These are phyloP conservation scores for Trypanosoma rangeli DNA, from an alignment of 208 protist species.

Conservation along the genomic window DNA sequence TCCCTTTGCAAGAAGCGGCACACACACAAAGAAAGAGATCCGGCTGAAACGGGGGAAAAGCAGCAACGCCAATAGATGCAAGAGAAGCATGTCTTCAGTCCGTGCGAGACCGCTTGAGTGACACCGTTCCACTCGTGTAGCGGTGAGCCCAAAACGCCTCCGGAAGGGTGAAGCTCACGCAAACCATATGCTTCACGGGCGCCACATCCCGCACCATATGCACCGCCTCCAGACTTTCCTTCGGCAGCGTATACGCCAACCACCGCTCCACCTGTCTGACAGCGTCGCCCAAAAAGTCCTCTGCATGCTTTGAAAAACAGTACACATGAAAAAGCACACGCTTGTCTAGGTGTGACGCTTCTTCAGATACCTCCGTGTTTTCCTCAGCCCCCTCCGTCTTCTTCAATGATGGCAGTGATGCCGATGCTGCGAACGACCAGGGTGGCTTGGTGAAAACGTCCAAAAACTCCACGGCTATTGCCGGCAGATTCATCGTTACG, in stretches of 20 bases:
- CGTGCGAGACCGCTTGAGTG: constrained; percentile 11
- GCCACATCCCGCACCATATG: constrained; percentile 94
- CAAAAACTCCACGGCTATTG: constrained; percentile 95
- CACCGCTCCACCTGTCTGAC: constrained; percentile 71
- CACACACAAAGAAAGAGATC: background rate
- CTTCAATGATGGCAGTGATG: background rate
- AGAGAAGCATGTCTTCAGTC: constrained; percentile 2
- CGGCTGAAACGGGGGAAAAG: background rate
- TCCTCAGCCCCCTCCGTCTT: background rate
- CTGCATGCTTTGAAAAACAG: constrained; percentile 72
- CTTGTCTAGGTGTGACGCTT: constrained; percentile 26
- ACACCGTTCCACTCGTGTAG: background rate
- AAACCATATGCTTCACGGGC: constrained; percentile 95
- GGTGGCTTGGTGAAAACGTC: constrained; percentile 71
- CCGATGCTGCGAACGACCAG: constrained; percentile 22
- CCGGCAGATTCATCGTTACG: constrained; percentile 97
- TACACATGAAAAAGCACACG: constrained; percentile 80
- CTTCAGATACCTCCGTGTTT: too few relatives aligned
- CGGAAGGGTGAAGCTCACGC: constrained; percentile 92
- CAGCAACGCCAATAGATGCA: background rate
- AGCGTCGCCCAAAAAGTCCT: constrained; percentile 59
- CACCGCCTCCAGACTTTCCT: constrained; percentile 53
- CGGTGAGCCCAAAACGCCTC: constrained; percentile 53
- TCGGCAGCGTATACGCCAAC: constrained; percentile 40
- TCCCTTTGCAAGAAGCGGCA: background rate